Percentiles rank a stretch among this genome's conserved stretches.
These are phyloP conservation scores for Penicillium sp. DNA, from an alignment of 2,329 filamentous ascomycete genomes.

Conservation along the genomic window DNA sequence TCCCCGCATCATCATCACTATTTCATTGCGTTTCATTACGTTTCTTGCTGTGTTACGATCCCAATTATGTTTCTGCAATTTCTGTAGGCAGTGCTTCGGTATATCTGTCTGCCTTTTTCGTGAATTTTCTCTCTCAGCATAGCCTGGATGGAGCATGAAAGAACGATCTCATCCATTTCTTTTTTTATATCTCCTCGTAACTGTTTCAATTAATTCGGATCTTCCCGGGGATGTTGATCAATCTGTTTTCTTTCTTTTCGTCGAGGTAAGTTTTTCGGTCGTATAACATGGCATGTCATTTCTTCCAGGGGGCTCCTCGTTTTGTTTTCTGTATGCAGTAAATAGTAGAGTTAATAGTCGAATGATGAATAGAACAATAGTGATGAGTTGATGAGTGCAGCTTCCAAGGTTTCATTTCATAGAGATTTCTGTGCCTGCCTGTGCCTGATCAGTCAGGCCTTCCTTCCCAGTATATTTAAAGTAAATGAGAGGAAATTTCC, in stretches of 20 bases:
- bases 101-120: conserved; percentile 7
- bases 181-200: conserved; percentile 10
- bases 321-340: background rate
- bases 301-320: background rate
- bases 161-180: conserved; percentile 26
- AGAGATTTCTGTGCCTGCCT: background rate
- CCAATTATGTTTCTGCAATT: conserved; percentile 13
- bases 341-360: background rate
- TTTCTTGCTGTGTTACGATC: conserved; percentile 18
- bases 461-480: background rate
- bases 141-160: conserved; percentile 37
- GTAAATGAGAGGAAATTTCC: background rate
- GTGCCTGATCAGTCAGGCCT: conserved; percentile 2
- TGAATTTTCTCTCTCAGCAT: conserved; percentile 27
- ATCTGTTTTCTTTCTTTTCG: background rate
- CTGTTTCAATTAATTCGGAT: conserved; percentile 17
- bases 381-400: background rate
- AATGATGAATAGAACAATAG: background rate
- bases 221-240: conserved; percentile 1
- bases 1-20: conserved; percentile 3
- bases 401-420: background rate
- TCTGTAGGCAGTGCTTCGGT: conserved; percentile 11
- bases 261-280: background rate
- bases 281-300: background rate
- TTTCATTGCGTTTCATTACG: conserved; percentile 14